phyloP scores from a whole-genome alignment of 2,329 filamentous ascomycete species.

The Microcyclospora pomicola region DNA sequence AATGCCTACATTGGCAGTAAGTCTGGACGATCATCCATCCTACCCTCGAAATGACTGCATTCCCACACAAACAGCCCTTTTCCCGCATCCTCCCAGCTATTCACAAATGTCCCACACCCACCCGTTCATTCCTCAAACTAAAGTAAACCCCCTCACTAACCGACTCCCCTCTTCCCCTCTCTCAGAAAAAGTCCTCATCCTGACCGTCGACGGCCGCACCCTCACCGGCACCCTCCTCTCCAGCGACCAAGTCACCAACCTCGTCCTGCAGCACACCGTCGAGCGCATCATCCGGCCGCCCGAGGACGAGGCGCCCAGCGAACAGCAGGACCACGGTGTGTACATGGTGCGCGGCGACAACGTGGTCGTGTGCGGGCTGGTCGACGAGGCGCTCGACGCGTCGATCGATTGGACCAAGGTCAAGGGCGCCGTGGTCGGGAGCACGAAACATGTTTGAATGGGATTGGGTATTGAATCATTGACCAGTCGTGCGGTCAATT shows the following conservation, averaged over 20 bases:
- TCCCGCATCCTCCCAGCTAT: too few relatives aligned
- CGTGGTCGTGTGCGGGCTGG: slow-evolving; percentile 75
- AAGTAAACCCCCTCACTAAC: slow-evolving; percentile 2
- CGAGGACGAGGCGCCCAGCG: slow-evolving; percentile 70
- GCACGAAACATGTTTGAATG: slow-evolving; percentile 59
- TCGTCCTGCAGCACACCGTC: slow-evolving; percentile 69
- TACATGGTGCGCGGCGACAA: slow-evolving; percentile 93
- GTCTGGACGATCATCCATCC: too few relatives aligned
- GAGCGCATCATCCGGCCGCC: slow-evolving; percentile 81
- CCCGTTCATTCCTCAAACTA: background rate
- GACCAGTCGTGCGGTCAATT: too few relatives aligned
- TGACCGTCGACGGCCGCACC: slow-evolving; percentile 85
- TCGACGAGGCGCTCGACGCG: slow-evolving; percentile 77
- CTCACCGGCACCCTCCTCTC: slow-evolving; percentile 61
- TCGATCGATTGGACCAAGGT: slow-evolving; percentile 92
- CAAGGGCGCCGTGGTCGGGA: slow-evolving; percentile 67
- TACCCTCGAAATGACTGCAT: too few relatives aligned
- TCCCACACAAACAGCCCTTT: too few relatives aligned
- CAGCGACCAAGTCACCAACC: slow-evolving; percentile 83
- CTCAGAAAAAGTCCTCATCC: slow-evolving; percentile 76
- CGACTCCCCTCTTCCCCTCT: slow-evolving; percentile 1
- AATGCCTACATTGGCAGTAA: slow-evolving; percentile 32
- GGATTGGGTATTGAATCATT: too few relatives aligned
- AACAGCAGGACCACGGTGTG: slow-evolving; percentile 68
- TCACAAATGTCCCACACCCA: slow-evolving; percentile 1